phyloP scores from a whole-genome alignment of 2,329 filamentous ascomycete species.

The Colletotrichum caudatum region DNA sequence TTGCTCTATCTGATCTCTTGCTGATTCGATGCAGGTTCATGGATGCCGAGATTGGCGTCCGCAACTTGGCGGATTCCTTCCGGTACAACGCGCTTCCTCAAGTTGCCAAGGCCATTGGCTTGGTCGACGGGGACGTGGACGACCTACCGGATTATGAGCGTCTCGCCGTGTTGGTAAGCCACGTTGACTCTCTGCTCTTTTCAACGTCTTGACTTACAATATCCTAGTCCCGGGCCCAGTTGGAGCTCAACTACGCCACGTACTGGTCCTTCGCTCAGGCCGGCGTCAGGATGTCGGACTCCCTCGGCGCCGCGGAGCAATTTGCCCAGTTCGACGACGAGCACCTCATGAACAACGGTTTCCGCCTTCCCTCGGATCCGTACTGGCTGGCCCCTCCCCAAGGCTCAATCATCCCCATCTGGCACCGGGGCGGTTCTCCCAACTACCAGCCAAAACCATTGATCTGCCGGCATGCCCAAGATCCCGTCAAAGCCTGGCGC shows the following conservation, averaged over 20 bases:
- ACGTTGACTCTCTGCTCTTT: too few relatives aligned
- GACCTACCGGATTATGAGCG: slow-evolving; percentile 38
- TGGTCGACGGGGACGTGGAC: slow-evolving; percentile 35
- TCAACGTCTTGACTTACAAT: slow-evolving; percentile 9
- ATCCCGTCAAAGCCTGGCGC: slow-evolving; percentile 39
- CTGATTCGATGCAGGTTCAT: slow-evolving; percentile 32
- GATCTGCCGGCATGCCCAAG: slow-evolving; percentile 35
- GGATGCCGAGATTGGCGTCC: slow-evolving; percentile 39
- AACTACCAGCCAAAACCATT: slow-evolving; percentile 40
- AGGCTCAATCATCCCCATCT: slow-evolving; percentile 38
- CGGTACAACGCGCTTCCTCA: slow-evolving; percentile 38
- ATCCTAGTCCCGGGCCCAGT: slow-evolving; percentile 35
- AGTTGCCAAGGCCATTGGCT: slow-evolving; percentile 32
- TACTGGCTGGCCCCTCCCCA: slow-evolving; percentile 38
- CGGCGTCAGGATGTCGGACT: slow-evolving; percentile 38
- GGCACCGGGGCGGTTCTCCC: slow-evolving; percentile 37
- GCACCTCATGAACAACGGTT: slow-evolving; percentile 40
- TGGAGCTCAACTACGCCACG: slow-evolving; percentile 40
- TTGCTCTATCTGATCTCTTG: background rate
- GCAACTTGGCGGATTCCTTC: slow-evolving; percentile 37
- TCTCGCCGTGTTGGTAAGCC: slow-evolving; percentile 35
- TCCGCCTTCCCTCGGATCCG: slow-evolving; percentile 37
- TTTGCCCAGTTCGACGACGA: slow-evolving; percentile 40
- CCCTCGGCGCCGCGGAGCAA: slow-evolving; percentile 37
- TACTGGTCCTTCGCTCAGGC: slow-evolving; percentile 40